These are phyloP conservation scores for Paraphaeosphaeria sporulosa DNA, from an alignment of 2,329 filamentous ascomycete species.

Conservation along the genomic window DNA sequence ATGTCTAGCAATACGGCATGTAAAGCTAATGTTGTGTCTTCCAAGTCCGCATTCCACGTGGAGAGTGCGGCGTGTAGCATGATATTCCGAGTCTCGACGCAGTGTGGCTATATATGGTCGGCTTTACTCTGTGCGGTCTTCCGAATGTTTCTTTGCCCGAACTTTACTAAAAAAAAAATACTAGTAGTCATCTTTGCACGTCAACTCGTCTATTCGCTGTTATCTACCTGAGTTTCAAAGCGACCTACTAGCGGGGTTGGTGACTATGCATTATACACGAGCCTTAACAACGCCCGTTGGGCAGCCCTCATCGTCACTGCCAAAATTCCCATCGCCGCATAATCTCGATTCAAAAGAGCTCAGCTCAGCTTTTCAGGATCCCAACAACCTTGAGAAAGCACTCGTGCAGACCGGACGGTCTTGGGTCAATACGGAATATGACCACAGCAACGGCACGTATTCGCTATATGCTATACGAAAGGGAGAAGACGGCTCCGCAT, in stretches of 20 bases:
- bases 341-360: slow-evolving; percentile 20
- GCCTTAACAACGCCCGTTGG: neutral
- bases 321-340: slow-evolving; percentile 16
- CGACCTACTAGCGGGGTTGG: too few species aligned
- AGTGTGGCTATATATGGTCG: slow-evolving; percentile 17
- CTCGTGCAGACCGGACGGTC: slow-evolving; percentile 7
- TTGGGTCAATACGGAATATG: slow-evolving; percentile 7
- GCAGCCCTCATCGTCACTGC: slow-evolving; percentile 4
- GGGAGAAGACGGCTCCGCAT: neutral
- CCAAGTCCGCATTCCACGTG: slow-evolving; percentile 41
- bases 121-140: neutral
- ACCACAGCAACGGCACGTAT: neutral
- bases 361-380: slow-evolving; percentile 18
- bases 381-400: slow-evolving; percentile 27
- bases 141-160: neutral
- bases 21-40: slow-evolving; percentile 32
- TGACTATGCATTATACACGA: neutral
- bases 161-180: neutral
- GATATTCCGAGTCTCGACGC: slow-evolving; percentile 24
- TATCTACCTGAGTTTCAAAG: neutral
- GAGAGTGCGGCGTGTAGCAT: slow-evolving; percentile 25
- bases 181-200: neutral
- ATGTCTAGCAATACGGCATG: slow-evolving; percentile 23
- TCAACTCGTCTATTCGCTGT: neutral
- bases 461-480: slow-evolving; percentile 1